Percentiles rank a stretch among this genome's conserved stretches.
Evolutionary conservation across 495 filamentous ascomycete genomes (phyloP).

Genomic region (Penicillium mononematosum): DNA sequence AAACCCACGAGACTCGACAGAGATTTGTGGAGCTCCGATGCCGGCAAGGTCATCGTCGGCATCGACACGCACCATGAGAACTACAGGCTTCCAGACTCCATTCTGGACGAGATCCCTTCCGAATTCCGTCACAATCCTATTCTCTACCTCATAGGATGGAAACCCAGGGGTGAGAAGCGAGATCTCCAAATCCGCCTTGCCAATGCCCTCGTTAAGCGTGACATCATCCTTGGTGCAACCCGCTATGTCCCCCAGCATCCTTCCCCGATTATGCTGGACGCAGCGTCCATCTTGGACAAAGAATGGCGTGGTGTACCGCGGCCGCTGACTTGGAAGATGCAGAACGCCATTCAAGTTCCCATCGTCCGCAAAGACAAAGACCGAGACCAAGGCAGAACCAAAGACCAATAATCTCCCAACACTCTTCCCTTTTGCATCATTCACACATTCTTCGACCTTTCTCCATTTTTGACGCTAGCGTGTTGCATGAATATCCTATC

Average conservation of each 20-base stretch:
- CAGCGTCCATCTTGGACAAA: conserved; percentile 29
- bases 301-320: conserved; percentile 31
- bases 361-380: background rate
- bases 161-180: conserved; percentile 24
- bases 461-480: conserved; percentile 18
- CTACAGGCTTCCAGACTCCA: conserved; percentile 8
- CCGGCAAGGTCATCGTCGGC: conserved; percentile 44
- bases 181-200: conserved; percentile 27
- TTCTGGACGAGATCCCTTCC: conserved; percentile 25
- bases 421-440: background rate
- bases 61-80: conserved; percentile 24
- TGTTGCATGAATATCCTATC: conserved; percentile 26
- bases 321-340: conserved; percentile 30
- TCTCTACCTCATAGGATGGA: conserved; percentile 25
- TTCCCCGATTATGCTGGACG: conserved; percentile 36
- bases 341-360: conserved; percentile 36
- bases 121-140: conserved; percentile 35
- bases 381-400: background rate
- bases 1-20: conserved; percentile 14
- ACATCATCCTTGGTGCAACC: conserved; percentile 23
- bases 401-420: background rate
- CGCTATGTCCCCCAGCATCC: conserved; percentile 22
- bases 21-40: conserved; percentile 26
- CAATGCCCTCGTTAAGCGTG: conserved; percentile 27
- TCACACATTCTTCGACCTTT: background rate